Conservation (phyloP, 495 filamentous ascomycete species). For the Daldinia vernicosa region DNA sequence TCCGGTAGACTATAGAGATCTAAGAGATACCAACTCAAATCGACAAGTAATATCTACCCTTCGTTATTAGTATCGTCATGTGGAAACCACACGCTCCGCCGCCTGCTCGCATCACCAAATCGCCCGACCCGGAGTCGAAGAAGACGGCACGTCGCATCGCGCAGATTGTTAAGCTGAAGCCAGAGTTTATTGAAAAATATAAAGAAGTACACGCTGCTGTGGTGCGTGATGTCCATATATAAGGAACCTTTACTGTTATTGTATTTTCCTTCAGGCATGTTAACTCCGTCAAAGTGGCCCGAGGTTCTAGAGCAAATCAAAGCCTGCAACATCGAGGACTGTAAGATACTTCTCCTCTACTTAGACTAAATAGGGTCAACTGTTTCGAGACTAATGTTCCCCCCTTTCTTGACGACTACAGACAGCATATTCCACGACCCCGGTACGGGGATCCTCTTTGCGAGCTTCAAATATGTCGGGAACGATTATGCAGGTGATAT, state of each 20-base stretch:
- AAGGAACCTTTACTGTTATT: neutral
- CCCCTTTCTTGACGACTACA: constrained; percentile 37
- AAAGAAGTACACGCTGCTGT: constrained; percentile 76
- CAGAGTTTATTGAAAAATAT: constrained; percentile 68
- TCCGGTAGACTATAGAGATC: neutral
- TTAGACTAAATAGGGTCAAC: neutral
- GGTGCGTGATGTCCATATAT: neutral
- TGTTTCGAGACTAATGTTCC: neutral
- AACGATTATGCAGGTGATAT: constrained; percentile 75
- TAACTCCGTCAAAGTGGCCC: constrained; percentile 60
- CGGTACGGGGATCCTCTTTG: constrained; percentile 69
- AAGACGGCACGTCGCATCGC: constrained; percentile 63
- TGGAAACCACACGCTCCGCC: constrained; percentile 35
- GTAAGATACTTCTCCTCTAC: constrained; percentile 50
- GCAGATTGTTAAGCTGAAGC: constrained; percentile 76
- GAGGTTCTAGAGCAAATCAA: constrained; percentile 77
- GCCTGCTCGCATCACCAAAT: constrained; percentile 24
- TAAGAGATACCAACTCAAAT: neutral
- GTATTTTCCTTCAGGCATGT: neutral
- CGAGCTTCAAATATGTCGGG: constrained; percentile 78
- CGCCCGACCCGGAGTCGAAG: constrained; percentile 38
- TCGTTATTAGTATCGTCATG: constrained; percentile 10
- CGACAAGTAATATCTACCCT: neutral
- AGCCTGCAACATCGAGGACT: constrained; percentile 76
- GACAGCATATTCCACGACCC: constrained; percentile 78